phyloP scores from a whole-genome alignment of 345 rosid species.

The Pelargonium nanum region DNA sequence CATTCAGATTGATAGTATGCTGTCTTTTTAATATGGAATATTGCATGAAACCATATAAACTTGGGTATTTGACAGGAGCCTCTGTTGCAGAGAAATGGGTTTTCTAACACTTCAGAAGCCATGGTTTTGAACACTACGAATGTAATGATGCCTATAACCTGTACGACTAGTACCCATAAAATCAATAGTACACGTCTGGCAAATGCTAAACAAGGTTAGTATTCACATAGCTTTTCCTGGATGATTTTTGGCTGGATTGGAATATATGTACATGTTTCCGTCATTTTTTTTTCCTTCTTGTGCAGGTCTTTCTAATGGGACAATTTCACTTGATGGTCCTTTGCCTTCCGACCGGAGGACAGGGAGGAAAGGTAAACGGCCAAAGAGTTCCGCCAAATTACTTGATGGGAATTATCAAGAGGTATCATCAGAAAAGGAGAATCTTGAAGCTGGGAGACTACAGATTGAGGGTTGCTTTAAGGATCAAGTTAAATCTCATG shows the following conservation, averaged over 20 bases:
- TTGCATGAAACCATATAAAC: neutral
- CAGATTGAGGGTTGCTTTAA: slow-evolving; percentile 13
- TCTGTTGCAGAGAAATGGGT: slow-evolving; percentile 20
- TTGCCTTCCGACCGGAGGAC: slow-evolving; percentile 36
- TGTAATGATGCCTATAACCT: slow-evolving; percentile 19
- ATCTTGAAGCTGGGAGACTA: slow-evolving; percentile 25
- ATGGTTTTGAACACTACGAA: slow-evolving; percentile 14
- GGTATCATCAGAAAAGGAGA: slow-evolving; percentile 37
- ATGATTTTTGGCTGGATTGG: slow-evolving; percentile 7
- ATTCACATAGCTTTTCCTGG: neutral
- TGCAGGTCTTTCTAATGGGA: slow-evolving; percentile 36
- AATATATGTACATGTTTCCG: slow-evolving; percentile 4
- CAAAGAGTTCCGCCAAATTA: slow-evolving; percentile 47
- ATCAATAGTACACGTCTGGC: slow-evolving; percentile 15
- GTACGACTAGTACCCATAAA: slow-evolving; percentile 15
- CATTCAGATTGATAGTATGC: neutral
- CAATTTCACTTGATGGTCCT: slow-evolving; percentile 32
- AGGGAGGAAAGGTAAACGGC: slow-evolving; percentile 74
- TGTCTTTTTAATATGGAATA: slow-evolving; percentile 6
- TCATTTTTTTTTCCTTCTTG: slow-evolving; percentile 8
- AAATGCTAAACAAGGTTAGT: slow-evolving; percentile 42
- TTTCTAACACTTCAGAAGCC: slow-evolving; percentile 25
- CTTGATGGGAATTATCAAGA: slow-evolving; percentile 39
- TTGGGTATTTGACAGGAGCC: slow-evolving; percentile 32
- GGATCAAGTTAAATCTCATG: slow-evolving; percentile 17